Base-by-base conservation (phyloP, 2,329 filamentous ascomycete genomes). In the Xylaria polymorpha region DNA sequence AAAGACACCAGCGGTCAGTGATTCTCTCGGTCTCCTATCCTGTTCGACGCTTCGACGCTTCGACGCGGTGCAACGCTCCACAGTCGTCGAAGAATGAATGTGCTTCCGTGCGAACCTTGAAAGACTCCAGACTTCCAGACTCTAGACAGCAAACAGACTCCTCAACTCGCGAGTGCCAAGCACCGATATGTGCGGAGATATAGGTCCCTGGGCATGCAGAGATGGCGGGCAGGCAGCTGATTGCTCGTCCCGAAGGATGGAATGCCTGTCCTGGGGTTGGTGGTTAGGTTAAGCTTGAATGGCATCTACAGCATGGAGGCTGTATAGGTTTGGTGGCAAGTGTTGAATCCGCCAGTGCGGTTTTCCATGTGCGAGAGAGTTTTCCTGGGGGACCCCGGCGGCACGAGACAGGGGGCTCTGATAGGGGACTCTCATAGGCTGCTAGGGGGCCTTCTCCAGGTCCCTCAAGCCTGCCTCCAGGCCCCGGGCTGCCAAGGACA, bases 391-490 rank as follows among this genome's bases (percentile, higher is more conserved):
- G 25, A 20, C 22, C 22, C 22, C 22, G 46, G 67, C 67, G 67
- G 67, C 58, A 61, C 65, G 46, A 18, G 35, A 58, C 62, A 68
- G 60, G 65, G 62, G 29, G 35, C 39, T 46, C 43, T 62, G 66
- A 71, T 69, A 69, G 66, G 69, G 25, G 25, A 29, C 25, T 29
- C 43, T 62, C 69, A 71, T 69, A 69, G 66, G 69, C 61, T 53
- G 41, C 53, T 7, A 29, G 37, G 46, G 51, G 39, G 7, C 22
- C 37, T 61, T 63, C 55, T 50, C 58, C 58, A 63, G 53, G 22
- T 51, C 10, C n/a, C 6, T 29, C 15, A 10, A 32, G 51, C 43
- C 39, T 39, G 20, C 37, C 9, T 37, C 32, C 20, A 32, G 51
- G 51, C n/a, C 60, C 56, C 57, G 20, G 65, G 39, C 59, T 61